Evolutionary conservation across 768 basidiomycete genomes (phyloP).

Genomic region (Amanita inopinata): DNA sequence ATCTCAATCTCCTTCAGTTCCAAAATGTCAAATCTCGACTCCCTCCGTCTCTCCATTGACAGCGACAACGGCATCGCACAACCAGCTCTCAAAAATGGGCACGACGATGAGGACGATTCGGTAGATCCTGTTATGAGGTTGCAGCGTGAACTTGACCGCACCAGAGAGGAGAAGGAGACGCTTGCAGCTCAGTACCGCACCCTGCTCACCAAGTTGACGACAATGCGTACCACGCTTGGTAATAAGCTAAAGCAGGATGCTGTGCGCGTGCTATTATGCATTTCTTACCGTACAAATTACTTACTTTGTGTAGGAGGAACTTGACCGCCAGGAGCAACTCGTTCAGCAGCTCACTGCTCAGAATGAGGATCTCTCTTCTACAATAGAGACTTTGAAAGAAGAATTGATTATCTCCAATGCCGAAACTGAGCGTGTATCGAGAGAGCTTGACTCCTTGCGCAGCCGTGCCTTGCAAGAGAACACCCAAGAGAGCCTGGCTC

Average conservation of each 20-base stretch:
- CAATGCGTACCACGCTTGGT: slow-evolving; percentile 88
- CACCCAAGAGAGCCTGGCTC: slow-evolving; percentile 56
- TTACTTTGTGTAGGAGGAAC: slow-evolving; percentile 72
- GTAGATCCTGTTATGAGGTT: slow-evolving; percentile 49
- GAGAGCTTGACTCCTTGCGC: slow-evolving; percentile 62
- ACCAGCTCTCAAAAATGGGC: slow-evolving; percentile 24
- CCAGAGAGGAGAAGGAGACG: slow-evolving; percentile 81
- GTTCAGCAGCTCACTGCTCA: slow-evolving; percentile 71
- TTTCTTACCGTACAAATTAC: background rate
- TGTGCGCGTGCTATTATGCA: slow-evolving; percentile 34
- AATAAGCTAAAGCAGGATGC: slow-evolving; percentile 96
- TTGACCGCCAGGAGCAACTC: slow-evolving; percentile 83
- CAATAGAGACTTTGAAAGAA: slow-evolving; percentile 69
- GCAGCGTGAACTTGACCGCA: slow-evolving; percentile 64
- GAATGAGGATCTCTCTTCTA: slow-evolving; percentile 61
- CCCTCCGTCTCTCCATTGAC: slow-evolving; percentile 33
- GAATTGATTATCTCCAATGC: slow-evolving; percentile 72
- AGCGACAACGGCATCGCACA: slow-evolving; percentile 31
- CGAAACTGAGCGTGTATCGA: slow-evolving; percentile 62
- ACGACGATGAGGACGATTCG: slow-evolving; percentile 25
- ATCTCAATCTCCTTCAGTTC: background rate
- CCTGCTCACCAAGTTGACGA: slow-evolving; percentile 79
- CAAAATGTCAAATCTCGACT: slow-evolving; percentile 12
- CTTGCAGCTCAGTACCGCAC: slow-evolving; percentile 78
- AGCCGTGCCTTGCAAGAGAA: slow-evolving; percentile 54